phyloP scores from a whole-genome alignment of 2,329 filamentous ascomycete species.

The Laburnicola sp. region DNA sequence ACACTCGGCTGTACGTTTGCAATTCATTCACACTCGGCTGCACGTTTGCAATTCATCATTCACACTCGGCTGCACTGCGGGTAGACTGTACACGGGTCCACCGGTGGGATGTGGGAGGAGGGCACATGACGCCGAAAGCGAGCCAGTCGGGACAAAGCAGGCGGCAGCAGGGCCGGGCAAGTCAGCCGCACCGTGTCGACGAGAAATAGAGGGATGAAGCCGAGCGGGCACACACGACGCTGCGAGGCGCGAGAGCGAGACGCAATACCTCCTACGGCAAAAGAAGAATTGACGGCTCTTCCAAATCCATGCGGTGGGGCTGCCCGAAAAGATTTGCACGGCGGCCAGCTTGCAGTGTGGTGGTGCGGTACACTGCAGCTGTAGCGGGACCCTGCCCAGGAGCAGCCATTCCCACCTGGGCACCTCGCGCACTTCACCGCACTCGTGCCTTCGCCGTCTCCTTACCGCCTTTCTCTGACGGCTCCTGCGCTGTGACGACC shows the following conservation, averaged over 20 bases:
- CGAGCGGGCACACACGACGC: not conserved
- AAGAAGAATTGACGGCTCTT: not conserved
- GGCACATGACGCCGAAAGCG: constrained; percentile 6
- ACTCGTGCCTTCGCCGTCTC: not conserved
- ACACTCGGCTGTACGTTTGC: too few relatives aligned
- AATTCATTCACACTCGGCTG: too few relatives aligned
- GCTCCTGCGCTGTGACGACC: constrained; percentile 8
- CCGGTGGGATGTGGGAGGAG: too few relatives aligned
- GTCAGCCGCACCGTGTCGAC: not conserved
- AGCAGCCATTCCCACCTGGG: not conserved
- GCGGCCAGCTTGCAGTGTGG: too few relatives aligned
- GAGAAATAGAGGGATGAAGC: not conserved
- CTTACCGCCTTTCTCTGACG: constrained; percentile 13
- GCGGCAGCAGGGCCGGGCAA: not conserved
- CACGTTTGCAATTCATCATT: too few relatives aligned
- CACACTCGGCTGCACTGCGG: too few relatives aligned
- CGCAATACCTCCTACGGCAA: constrained; percentile 2
- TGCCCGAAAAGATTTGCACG: too few relatives aligned
- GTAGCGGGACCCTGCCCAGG: not conserved
- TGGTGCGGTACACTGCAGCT: too few relatives aligned
- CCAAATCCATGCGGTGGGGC: too few relatives aligned
- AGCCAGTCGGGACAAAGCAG: not conserved
- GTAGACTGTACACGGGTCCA: too few relatives aligned
- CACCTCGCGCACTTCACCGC: not conserved
- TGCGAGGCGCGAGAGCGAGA: not conserved